Base-by-base conservation (phyloP, 2,329 filamentous ascomycete genomes). In the Raffaelea ambrosiae region DNA sequence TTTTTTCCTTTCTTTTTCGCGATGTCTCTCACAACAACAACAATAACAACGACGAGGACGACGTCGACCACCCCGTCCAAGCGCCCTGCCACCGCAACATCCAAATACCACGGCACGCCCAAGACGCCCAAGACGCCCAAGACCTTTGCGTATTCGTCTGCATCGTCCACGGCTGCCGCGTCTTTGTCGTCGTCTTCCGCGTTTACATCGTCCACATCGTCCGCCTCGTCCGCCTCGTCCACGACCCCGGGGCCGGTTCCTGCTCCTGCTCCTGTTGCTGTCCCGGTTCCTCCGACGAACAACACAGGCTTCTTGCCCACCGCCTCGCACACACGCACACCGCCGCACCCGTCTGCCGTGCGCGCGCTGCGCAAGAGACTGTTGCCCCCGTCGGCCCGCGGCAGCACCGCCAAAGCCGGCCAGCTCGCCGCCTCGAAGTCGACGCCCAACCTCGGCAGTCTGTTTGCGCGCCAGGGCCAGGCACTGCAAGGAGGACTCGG, bases 361-460 rank as follows among this genome's bases (percentile, higher is more conserved):
- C 50, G 51, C 16, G 40, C 48, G 14, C 49, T 52, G 33, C 54
- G 52, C 40, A 51, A 45, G 42, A 47, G 43, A 14, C 45, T 52
- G n/a, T n/a, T n/a, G n/a, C n/a, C n/a, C n/a, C 51, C 51, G 5
- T 49, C 51, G 13, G 23, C 45, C 33, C 49, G 51, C 26, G 36
- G 46, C 44, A 29, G 33, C 48, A 56, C 57, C 49, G 59, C 60
- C 51, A 65, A n/a, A n/a, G n/a, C n/a, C n/a, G n/a, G n/a, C n/a
- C n/a, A n/a, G n/a, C n/a, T n/a, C n/a, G n/a, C 72, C 51, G 63
- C 67, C 50, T 72, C 77, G 21, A 68, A 70, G 33, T 82, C 79
- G 8, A 79, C 76, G 4, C 78, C 79, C 11, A 81, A 82, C 57
- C 67, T 83, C 51, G 73, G 72, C 59, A 64, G 68, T 22, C 61